Evolutionary conservation across 1,284 basidiomycete genomes (phyloP).

Genomic region (Melampsora abietis-canadensis): DNA sequence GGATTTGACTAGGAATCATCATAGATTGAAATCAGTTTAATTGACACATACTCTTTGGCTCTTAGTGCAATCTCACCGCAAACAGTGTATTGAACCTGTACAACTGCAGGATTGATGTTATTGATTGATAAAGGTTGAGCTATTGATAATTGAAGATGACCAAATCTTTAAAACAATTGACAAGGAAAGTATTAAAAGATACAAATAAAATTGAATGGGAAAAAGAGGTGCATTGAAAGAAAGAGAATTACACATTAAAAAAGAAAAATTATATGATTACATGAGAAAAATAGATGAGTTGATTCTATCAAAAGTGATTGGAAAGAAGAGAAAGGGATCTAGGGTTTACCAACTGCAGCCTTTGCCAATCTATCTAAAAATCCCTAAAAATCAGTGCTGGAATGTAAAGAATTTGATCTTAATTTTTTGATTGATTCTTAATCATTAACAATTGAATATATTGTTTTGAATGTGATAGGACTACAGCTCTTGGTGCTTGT

Average conservation of each 20-base stretch:
- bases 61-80: constrained; percentile 93
- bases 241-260: too few relatives aligned
- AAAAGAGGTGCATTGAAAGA: too few relatives aligned
- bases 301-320: too few relatives aligned
- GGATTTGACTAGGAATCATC: not conserved
- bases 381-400: constrained; percentile 89
- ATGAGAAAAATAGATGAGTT: too few relatives aligned
- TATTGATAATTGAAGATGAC: not conserved
- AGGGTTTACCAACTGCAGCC: constrained; percentile 90
- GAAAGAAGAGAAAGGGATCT: too few relatives aligned
- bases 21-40: not conserved
- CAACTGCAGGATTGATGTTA: constrained; percentile 71
- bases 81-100: constrained; percentile 91
- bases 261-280: too few relatives aligned
- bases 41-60: constrained; percentile 68
- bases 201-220: too few relatives aligned
- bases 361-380: constrained; percentile 77
- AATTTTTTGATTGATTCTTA: too few relatives aligned
- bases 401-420: constrained; percentile 59
- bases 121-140: constrained; percentile 47
- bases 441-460: not conserved
- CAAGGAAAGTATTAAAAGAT: too few relatives aligned
- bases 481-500: constrained; percentile 77
- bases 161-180: too few relatives aligned
- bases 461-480: constrained; percentile 53